A percentile compares a stretch with the other conserved stretches of the same genome.
These are phyloP conservation scores for Leptomonas seymouri DNA, from an alignment of 208 protist genomes.

Conservation along the genomic window DNA sequence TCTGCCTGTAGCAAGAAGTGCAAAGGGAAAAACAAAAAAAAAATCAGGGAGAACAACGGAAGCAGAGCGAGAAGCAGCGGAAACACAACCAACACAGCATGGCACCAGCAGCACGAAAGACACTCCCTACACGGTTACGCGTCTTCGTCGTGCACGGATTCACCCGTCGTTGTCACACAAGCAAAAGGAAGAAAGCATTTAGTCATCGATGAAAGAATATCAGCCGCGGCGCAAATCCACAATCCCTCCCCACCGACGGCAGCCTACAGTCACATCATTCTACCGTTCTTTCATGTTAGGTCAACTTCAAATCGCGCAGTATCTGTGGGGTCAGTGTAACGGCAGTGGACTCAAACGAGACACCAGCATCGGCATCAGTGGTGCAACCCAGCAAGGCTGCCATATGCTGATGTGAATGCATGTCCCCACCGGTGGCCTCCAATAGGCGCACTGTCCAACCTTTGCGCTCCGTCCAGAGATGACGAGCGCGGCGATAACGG, in stretches of 20 bases:
- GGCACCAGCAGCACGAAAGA: too few relatives aligned
- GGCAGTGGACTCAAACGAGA: slow-evolving; percentile 53
- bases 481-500: slow-evolving; percentile 56
- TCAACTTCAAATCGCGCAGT: slow-evolving; percentile 5
- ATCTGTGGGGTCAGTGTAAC: slow-evolving; percentile 48
- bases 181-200: too few relatives aligned
- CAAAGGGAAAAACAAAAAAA: neutral
- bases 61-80: too few relatives aligned
- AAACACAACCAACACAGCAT: too few relatives aligned
- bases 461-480: slow-evolving; percentile 72
- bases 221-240: neutral
- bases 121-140: too few relatives aligned
- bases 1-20: too few relatives aligned
- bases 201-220: neutral
- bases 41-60: too few relatives aligned
- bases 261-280: neutral
- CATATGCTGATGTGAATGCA: slow-evolving; percentile 43
- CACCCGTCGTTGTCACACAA: too few relatives aligned
- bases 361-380: slow-evolving; percentile 61
- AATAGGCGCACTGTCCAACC: slow-evolving; percentile 67
- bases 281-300: neutral
- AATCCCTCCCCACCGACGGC: neutral
- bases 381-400: slow-evolving; percentile 60
- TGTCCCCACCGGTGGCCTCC: slow-evolving; percentile 64
- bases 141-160: too few relatives aligned